phyloP scores from a whole-genome alignment of 345 rosid genomes.

The Citrus mangshanensis region DNA sequence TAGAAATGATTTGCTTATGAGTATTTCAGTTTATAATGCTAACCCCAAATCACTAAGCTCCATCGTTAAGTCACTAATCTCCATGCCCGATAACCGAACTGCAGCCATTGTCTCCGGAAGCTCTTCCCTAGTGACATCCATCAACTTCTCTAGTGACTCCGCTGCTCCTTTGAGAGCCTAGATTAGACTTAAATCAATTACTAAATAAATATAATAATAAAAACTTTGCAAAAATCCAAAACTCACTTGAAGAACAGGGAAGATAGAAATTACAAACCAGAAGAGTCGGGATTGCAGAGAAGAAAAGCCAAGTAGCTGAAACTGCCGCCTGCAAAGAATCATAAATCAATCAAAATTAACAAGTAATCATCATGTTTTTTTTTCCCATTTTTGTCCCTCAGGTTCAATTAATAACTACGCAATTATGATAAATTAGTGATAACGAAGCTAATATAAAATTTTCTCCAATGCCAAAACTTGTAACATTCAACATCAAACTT shows the following conservation, averaged over 20 bases:
- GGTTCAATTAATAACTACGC: background rate
- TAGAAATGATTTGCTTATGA: background rate
- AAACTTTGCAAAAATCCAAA: background rate
- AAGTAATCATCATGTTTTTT: too few relatives aligned
- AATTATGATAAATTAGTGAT: background rate
- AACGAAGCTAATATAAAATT: background rate
- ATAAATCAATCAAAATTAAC: background rate
- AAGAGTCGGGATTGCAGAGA: conserved; percentile 86
- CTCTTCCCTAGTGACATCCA: conserved; percentile 87
- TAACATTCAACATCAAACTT: background rate
- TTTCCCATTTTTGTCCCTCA: background rate
- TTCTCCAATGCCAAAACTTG: background rate
- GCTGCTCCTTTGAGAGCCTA: conserved; percentile 85
- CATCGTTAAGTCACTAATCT: conserved; percentile 87
- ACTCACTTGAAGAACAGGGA: background rate
- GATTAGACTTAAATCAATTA: background rate
- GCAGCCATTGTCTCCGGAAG: conserved; percentile 97
- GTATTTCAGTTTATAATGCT: conserved; percentile 14
- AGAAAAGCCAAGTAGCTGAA: conserved; percentile 78
- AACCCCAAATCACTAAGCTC: conserved; percentile 92
- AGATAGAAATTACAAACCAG: conserved; percentile 39
- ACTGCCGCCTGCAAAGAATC: conserved; percentile 56
- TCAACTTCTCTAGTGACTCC: conserved; percentile 75
- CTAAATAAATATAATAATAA: background rate
- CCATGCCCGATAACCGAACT: conserved; percentile 85